Evolutionary conservation across 345 rosid species (phyloP), one percentile per base, ranked within the genome.

Genomic region (Brassica juncea): DNA sequence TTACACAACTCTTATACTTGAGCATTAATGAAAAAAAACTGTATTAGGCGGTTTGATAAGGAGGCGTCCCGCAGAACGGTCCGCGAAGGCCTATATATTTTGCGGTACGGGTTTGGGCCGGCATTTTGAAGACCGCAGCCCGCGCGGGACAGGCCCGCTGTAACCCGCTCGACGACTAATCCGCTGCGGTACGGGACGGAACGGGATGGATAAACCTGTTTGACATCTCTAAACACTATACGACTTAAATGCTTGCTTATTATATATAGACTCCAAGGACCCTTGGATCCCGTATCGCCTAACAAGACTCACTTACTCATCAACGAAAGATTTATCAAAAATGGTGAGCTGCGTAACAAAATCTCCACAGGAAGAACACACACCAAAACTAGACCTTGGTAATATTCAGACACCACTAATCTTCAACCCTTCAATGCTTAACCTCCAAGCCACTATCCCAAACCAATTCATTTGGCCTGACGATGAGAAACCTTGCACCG

Each of bases 381-480:
- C 47, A 37, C 75, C 82, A 9, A 83, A 73, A 52, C 74, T 83
- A 19, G 83, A 81, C 10, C 70, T 47, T 77, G 81, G 82, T 69
- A 75, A 83, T 2, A 77, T 71, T 8, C 81, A 84, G 9, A 83
- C 73, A 14, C 86, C 79, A 11, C 60, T 92, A 14, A 90, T 90
- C 66, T 95, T 93, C 35, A 94, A 92, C 19, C 94, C 94, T 39
- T 87, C 88, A 0, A 71, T 88, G 65, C 81, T 92, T 34, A 81
- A 70, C 14, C 68, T 85, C 82, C 86, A 90, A 68, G 31, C 77
- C 25, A 47, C 71, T 70, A 88, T 93, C 74, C 98, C 98, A 23
- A 74, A 83, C 63, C 89, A 92, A 72, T 96, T 96, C 83, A 79
- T 96, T 6, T 96, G 99, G 99, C 97, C 98, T 0, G 97, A 96